phyloP scores from a whole-genome alignment of 495 filamentous ascomycete species.

The Chaetomium tenue region DNA sequence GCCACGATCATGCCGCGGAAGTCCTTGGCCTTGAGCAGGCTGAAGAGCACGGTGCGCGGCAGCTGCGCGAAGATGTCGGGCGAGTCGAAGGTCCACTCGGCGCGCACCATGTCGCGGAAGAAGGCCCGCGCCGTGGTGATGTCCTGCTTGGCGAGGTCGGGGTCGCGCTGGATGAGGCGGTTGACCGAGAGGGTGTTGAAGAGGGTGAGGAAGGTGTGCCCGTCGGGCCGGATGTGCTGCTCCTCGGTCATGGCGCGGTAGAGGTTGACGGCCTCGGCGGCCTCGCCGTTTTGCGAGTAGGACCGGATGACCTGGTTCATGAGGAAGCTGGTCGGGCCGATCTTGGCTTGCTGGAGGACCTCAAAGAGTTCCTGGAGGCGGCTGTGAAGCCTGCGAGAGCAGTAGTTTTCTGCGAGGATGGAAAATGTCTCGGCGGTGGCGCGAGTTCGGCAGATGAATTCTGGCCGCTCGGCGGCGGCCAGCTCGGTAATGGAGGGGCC shows the following conservation, averaged over 20 bases:
- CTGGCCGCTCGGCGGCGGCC: constrained; percentile 23
- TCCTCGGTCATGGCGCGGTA: constrained; percentile 48
- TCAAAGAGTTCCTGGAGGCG: constrained; percentile 58
- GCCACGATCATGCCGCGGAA: constrained; percentile 59
- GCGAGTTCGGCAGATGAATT: constrained; percentile 38
- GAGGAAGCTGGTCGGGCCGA: constrained; percentile 65
- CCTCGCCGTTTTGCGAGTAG: constrained; percentile 53
- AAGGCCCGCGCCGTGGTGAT: constrained; percentile 54
- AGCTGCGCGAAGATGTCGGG: constrained; percentile 37
- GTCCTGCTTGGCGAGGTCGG: constrained; percentile 46
- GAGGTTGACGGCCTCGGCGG: constrained; percentile 53
- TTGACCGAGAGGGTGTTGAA: constrained; percentile 54
- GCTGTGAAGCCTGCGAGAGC: constrained; percentile 55
- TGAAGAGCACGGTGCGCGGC: constrained; percentile 46
- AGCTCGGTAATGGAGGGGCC: constrained; percentile 38
- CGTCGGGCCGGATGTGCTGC: constrained; percentile 54
- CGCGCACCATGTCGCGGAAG: constrained; percentile 60
- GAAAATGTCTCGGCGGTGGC: constrained; percentile 77
- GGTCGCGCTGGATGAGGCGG: constrained; percentile 41
- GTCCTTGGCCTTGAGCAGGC: constrained; percentile 46
- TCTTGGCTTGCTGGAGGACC: constrained; percentile 56
- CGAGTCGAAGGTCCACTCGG: constrained; percentile 37
- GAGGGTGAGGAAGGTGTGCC: constrained; percentile 67
- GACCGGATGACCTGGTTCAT: constrained; percentile 73
- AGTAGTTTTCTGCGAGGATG: constrained; percentile 69